Conservation (phyloP, 805 yeast species). For the Ogataea saltuana region DNA sequence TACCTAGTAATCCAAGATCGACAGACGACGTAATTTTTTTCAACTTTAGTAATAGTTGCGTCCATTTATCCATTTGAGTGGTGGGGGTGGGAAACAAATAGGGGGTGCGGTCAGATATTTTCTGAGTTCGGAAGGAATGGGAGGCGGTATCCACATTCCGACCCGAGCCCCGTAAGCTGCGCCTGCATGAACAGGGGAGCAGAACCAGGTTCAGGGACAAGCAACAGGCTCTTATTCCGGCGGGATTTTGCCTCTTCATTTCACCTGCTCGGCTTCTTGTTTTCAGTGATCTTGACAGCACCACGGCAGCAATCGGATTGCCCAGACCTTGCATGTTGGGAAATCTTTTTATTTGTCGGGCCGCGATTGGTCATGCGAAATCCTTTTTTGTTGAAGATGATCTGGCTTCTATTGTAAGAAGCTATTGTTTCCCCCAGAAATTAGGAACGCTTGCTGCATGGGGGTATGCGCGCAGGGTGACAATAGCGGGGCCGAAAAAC, state of each 20-base stretch:
- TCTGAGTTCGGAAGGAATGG: neutral
- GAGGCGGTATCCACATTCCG: neutral
- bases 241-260: too few species aligned
- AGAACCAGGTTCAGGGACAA: too few species aligned
- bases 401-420: slow-evolving; percentile 10
- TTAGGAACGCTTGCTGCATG: slow-evolving; percentile 3
- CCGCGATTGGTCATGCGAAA: slow-evolving; percentile 17
- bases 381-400: neutral
- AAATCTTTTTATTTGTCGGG: slow-evolving; percentile 11
- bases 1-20: neutral
- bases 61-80: slow-evolving; percentile 18
- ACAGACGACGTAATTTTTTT: neutral
- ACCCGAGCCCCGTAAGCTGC: too few species aligned
- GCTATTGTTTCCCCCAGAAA: slow-evolving; percentile 15
- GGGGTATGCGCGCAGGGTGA: slow-evolving; percentile 3
- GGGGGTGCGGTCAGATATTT: neutral
- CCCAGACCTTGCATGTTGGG: too few species aligned
- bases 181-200: too few species aligned
- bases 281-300: slow-evolving; percentile 3
- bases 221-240: too few species aligned
- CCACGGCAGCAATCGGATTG: slow-evolving; percentile 3
- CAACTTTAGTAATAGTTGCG: slow-evolving; percentile 10
- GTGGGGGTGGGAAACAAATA: slow-evolving; percentile 1
- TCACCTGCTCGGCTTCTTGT: slow-evolving; percentile 4
- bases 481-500: neutral